Evolutionary conservation across 148 eudicot genomes (phyloP), one percentile per base, ranked within the genome.

Genomic region (Fagopyrum homotropicum): DNA sequence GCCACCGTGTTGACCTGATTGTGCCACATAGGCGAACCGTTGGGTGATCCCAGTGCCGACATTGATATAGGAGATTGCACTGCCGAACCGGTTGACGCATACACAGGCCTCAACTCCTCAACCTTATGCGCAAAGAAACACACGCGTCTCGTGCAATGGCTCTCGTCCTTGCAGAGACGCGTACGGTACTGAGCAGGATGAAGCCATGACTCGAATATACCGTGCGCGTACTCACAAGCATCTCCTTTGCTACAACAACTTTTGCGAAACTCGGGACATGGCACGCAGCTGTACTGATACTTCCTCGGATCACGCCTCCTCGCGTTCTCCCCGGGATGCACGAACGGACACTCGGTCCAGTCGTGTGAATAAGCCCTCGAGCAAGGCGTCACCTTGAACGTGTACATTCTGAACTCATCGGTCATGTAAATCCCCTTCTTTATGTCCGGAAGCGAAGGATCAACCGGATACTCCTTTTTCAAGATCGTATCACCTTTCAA

Each of bases 341-440:
- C 98, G 68, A 92, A 95, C 4, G 99, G 99, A 77, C 99, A 95
- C 83, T 95, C 99, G 0, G 99, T 95, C 99, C 99, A 95, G 82
- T 95, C 99, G 35, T 95, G 99, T n/a, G 99, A 88, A 80, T 92
- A 92, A 29, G 98, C 99, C 81, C 99, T 85, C 4, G 98, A 92
- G 75, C 99, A 95, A 57, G 98, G 97, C 87, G 88, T 90, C 57
- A 95, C 88, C 86, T 95, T 95, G 82, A 95, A 95, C 55, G 80
- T 81, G 75, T 76, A 95, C 99, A 95, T 95, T 77, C 99, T 81
- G 72, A 95, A 95, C 80, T 95, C 98, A 78, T 95, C 99, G 0
- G 94, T 89, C 15, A 88, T 87, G 73, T 95, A 95, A n/a, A 95
- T 82, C 51, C 96, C 99, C 16, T 81, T 85, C 72, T 88, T 90